These are phyloP conservation scores for Prunus armeniaca DNA, from an alignment of 306 rosid genomes.

Conservation along the genomic window DNA sequence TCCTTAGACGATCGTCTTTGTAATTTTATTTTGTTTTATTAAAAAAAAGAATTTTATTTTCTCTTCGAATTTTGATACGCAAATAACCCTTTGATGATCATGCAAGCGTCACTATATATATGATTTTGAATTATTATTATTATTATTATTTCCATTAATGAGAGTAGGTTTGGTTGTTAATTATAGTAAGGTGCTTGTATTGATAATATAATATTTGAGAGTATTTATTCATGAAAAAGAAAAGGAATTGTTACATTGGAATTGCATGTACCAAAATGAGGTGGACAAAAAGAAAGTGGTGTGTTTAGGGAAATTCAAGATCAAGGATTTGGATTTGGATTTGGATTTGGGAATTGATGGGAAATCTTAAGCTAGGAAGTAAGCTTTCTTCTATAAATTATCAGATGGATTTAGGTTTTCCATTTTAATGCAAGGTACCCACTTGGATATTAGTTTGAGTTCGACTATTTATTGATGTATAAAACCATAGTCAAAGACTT, in stretches of 20 bases:
- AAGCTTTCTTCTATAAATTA: too few species aligned
- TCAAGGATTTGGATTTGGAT: too few species aligned
- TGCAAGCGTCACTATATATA: not conserved
- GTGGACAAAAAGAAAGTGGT: not conserved
- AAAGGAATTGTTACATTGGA: not conserved
- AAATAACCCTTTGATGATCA: not conserved
- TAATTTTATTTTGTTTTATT: too few species aligned
- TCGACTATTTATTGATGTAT: not conserved
- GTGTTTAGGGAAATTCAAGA: not conserved
- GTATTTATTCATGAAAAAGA: not conserved
- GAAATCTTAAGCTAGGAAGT: not conserved
- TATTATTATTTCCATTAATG: not conserved
- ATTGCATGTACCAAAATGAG: too few species aligned
- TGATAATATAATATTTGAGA: not conserved
- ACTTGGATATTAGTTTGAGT: not conserved
- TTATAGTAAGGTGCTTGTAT: not conserved
- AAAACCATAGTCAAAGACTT: not conserved
- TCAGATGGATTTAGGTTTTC: not conserved
- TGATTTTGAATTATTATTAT: not conserved
- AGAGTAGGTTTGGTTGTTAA: not conserved
- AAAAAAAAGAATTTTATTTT: not conserved
- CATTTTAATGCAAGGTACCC: not conserved
- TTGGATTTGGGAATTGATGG: not conserved
- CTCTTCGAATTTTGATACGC: too few species aligned
- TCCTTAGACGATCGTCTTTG: too few species aligned